Conservation (phyloP, 2,329 filamentous ascomycete genomes). For the Iodosphaeria phyllophila region DNA sequence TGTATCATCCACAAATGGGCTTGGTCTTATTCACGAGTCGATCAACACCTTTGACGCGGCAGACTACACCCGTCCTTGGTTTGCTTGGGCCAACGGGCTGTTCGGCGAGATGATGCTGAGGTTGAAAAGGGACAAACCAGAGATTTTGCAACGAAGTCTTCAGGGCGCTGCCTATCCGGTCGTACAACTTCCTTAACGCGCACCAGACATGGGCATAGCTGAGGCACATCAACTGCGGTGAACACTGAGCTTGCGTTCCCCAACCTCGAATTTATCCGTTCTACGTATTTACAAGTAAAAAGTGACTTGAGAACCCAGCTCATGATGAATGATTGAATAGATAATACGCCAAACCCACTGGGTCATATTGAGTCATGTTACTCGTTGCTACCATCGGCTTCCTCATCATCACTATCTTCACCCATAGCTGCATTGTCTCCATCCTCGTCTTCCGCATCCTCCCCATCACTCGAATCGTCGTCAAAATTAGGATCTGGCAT, state of each 20-base stretch:
- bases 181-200: too few species aligned
- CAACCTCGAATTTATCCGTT: too few species aligned
- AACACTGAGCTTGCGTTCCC: too few species aligned
- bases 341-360: too few species aligned
- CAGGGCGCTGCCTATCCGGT: conserved; percentile 9
- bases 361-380: too few species aligned
- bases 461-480: conserved; percentile 20
- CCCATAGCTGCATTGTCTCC: too few species aligned
- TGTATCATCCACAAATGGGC: conserved; percentile 50
- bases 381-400: neutral
- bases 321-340: too few species aligned
- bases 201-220: too few species aligned
- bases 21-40: conserved; percentile 69
- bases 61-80: conserved; percentile 30
- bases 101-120: conserved; percentile 73
- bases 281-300: too few species aligned
- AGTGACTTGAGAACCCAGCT: too few species aligned
- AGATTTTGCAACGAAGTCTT: conserved; percentile 20
- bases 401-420: neutral
- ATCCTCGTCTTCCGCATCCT: conserved; percentile 8
- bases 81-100: conserved; percentile 78
- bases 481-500: conserved; percentile 45
- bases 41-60: conserved; percentile 43
- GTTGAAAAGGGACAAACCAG: conserved; percentile 49
- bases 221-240: too few species aligned